Conservation (phyloP, 257 asterid species). For the Coffea eugenioides region DNA sequence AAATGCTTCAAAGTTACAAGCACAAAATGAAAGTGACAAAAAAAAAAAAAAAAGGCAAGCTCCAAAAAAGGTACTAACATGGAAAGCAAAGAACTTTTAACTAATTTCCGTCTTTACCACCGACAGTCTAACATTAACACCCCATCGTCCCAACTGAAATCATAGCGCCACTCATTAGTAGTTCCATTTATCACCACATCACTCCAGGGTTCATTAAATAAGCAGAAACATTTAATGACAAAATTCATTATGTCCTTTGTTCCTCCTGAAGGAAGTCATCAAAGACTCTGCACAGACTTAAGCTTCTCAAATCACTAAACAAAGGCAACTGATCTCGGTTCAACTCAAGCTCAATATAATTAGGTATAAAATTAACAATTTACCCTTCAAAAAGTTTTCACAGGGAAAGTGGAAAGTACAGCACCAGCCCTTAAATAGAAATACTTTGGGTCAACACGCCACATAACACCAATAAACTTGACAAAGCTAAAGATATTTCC, state of each 20-base stretch:
- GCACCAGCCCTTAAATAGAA: neutral
- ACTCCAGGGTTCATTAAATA: neutral
- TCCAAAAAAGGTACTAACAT: neutral
- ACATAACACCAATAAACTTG: neutral
- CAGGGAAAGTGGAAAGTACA: too few relatives aligned
- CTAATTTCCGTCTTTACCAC: neutral
- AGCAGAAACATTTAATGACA: neutral
- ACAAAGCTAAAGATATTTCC: neutral
- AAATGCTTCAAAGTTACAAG: constrained; percentile 48
- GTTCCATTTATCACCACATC: neutral
- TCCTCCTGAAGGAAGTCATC: neutral
- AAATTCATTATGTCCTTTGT: neutral
- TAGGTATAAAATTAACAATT: neutral
- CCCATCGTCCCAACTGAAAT: neutral
- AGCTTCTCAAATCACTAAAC: neutral
- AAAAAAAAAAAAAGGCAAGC: constrained; percentile 10
- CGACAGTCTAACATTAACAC: neutral
- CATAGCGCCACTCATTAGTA: neutral
- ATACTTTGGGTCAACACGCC: neutral
- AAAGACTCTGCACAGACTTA: neutral
- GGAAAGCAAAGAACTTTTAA: neutral
- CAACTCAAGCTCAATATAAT: neutral
- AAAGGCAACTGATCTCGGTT: neutral
- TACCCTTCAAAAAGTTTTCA: too few relatives aligned
- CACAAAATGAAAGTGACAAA: constrained; percentile 24